phyloP scores from a whole-genome alignment of 768 basidiomycete genomes.

The Chalciporus piperatus region DNA sequence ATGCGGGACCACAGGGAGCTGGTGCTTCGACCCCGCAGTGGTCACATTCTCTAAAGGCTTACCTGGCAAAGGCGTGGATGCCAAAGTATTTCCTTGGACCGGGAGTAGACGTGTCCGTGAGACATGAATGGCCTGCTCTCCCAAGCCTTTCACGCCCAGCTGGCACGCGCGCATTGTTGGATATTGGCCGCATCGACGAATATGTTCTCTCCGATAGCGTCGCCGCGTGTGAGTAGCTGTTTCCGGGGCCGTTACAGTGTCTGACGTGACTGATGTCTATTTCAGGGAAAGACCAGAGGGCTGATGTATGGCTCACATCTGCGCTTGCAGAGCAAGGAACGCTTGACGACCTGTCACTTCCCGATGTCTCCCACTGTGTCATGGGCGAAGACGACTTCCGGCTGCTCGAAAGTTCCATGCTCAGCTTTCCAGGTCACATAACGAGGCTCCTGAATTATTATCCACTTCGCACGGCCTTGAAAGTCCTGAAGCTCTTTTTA shows the following conservation, averaged over 20 bases:
- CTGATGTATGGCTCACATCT: background rate
- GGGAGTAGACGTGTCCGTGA: background rate
- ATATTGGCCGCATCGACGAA: constrained; percentile 2
- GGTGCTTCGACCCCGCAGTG: background rate
- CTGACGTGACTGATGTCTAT: background rate
- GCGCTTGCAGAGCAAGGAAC: background rate
- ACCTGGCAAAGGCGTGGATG: constrained; percentile 12
- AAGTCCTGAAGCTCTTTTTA: background rate
- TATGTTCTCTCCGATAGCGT: background rate
- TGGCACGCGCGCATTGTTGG: constrained; percentile 7
- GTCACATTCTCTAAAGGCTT: constrained; percentile 4
- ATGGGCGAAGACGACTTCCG: background rate
- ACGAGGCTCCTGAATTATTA: constrained; percentile 3
- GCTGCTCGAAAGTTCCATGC: background rate
- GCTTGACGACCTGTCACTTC: background rate
- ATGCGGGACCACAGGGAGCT: background rate
- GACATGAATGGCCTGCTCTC: constrained; percentile 9
- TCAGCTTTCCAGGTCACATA: constrained; percentile 4
- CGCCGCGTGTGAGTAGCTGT: background rate
- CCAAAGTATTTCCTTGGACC: constrained; percentile 5
- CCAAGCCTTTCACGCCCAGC: background rate
- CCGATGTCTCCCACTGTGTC: background rate
- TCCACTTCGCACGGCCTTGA: constrained; percentile 2
- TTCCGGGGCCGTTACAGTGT: background rate
- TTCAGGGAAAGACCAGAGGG: background rate